Evolutionary conservation across 73 alveolate species (phyloP).

Genomic region (Stentor coeruleus): DNA sequence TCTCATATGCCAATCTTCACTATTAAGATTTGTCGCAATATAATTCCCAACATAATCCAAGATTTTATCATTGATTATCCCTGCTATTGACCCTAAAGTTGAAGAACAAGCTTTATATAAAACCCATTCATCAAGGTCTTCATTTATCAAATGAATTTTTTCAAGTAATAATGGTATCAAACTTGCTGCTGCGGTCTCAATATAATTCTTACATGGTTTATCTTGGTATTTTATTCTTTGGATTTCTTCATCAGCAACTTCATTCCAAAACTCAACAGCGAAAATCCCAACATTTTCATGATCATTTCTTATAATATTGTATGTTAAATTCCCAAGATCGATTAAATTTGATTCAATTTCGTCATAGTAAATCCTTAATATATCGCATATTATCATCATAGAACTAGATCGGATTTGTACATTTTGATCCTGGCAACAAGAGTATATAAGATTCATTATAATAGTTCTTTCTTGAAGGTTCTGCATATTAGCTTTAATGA

Average conservation of each 20-base stretch:
- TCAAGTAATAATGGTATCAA: neutral
- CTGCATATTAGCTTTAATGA: neutral
- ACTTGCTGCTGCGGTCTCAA: neutral
- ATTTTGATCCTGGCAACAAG: neutral
- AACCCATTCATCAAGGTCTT: constrained; percentile 17
- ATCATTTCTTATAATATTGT: neutral
- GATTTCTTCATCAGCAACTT: neutral
- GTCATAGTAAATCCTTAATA: neutral
- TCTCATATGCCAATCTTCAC: neutral
- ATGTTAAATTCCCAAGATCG: neutral
- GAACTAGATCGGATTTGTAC: neutral
- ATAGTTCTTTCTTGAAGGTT: neutral
- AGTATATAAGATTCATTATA: neutral
- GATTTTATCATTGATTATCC: neutral
- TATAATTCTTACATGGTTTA: neutral
- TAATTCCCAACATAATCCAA: neutral
- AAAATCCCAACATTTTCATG: neutral
- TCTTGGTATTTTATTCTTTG: no score
- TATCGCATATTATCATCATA: neutral
- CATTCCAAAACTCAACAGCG: constrained; percentile 10
- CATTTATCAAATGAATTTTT: neutral
- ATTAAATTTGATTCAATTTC: neutral
- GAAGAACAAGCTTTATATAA: neutral
- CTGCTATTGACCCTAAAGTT: neutral
- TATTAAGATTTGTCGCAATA: neutral